These are phyloP conservation scores for Lathyrus tuberosus DNA, from an alignment of 306 rosid species.

Conservation along the genomic window DNA sequence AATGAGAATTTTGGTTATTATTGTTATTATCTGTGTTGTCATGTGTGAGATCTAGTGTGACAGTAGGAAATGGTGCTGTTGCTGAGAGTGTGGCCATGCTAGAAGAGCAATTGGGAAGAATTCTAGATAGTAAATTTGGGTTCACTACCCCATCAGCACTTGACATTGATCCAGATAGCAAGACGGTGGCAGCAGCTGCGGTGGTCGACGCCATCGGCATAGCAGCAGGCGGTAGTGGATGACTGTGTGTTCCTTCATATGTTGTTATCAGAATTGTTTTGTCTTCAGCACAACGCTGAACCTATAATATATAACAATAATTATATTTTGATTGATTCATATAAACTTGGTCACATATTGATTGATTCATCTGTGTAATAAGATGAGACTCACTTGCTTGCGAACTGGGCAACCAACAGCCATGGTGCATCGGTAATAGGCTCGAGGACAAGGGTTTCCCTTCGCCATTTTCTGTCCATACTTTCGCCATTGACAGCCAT, in stretches of 20 bases:
- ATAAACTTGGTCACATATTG: background rate
- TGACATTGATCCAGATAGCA: conserved; percentile 83
- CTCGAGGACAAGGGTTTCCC: conserved; percentile 97
- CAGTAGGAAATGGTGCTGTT: conserved; percentile 90
- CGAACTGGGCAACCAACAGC: conserved; percentile 95
- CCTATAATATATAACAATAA: conserved; percentile 44
- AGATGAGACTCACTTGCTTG: conserved; percentile 68
- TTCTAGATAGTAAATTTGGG: conserved; percentile 74
- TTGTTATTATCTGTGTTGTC: conserved; percentile 19
- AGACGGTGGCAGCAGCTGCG: conserved; percentile 79
- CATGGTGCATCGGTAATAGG: conserved; percentile 94
- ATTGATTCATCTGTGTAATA: background rate
- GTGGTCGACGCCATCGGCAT: conserved; percentile 96
- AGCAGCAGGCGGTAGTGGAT: conserved; percentile 92
- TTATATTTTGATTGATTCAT: background rate
- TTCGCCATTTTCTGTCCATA: conserved; percentile 98
- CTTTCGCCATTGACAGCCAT: conserved; percentile 98
- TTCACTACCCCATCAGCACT: conserved; percentile 85
- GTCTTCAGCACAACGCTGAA: conserved; percentile 94
- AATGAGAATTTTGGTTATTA: background rate
- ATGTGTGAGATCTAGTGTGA: conserved; percentile 84
- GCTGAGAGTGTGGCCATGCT: conserved; percentile 89
- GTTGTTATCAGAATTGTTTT: conserved; percentile 77
- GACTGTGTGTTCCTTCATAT: conserved; percentile 89
- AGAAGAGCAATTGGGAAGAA: conserved; percentile 61